Evolutionary conservation across 768 basidiomycete species (phyloP).

Genomic region (Lactifluus echinatus): DNA sequence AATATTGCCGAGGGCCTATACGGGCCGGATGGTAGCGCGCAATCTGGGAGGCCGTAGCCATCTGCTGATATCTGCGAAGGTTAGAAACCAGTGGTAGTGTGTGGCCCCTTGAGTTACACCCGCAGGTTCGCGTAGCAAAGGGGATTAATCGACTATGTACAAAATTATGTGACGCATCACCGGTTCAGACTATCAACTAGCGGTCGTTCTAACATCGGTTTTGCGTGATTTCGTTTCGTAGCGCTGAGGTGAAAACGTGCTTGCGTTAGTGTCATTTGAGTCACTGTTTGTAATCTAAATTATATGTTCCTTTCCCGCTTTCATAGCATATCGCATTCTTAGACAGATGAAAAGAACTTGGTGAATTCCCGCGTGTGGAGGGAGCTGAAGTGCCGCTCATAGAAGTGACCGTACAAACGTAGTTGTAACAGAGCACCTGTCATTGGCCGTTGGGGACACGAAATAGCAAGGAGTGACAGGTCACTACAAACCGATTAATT

Average conservation of each 20-base stretch:
- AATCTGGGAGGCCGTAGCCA: neutral
- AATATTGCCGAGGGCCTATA: slow-evolving; percentile 29
- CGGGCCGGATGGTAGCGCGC: neutral
- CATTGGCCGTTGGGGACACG: too few relatives aligned
- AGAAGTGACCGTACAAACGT: too few relatives aligned
- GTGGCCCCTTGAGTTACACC: neutral
- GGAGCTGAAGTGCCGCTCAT: too few relatives aligned
- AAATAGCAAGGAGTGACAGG: too few relatives aligned
- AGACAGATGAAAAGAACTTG: neutral
- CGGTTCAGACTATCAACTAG: neutral
- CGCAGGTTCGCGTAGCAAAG: neutral
- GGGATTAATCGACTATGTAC: neutral
- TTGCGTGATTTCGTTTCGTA: neutral
- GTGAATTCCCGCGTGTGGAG: too few relatives aligned
- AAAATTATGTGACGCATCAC: neutral
- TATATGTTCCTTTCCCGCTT: neutral
- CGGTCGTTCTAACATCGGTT: neutral
- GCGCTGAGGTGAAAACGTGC: neutral
- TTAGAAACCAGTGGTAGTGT: neutral
- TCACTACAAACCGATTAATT: neutral
- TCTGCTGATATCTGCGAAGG: neutral
- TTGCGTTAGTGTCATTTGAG: neutral
- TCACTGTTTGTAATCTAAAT: slow-evolving; percentile 5
- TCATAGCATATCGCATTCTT: neutral
- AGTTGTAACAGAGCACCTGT: neutral